These are phyloP conservation scores for Gardenia jasminoides DNA, from an alignment of 257 asterid species.

Conservation along the genomic window DNA sequence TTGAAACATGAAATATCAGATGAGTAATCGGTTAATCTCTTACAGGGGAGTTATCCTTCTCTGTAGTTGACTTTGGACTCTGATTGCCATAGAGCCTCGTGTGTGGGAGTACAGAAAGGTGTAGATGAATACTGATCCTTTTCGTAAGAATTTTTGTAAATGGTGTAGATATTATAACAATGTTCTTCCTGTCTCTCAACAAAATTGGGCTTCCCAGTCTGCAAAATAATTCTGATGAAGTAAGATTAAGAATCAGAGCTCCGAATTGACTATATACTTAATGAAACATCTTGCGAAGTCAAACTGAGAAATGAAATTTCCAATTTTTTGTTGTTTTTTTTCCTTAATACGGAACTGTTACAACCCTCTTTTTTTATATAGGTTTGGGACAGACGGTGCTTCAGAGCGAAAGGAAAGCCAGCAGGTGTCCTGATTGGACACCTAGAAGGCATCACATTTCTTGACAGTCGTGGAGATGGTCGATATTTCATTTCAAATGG, in stretches of 20 bases:
- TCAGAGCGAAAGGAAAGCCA: slow-evolving; percentile 59
- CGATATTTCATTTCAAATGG: slow-evolving; percentile 85
- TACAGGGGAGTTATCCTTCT: neutral
- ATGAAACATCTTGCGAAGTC: neutral
- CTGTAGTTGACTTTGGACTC: neutral
- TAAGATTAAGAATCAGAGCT: neutral
- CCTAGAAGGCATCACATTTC: slow-evolving; percentile 78
- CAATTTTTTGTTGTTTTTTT: neutral
- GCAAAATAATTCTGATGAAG: neutral
- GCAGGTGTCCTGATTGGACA: slow-evolving; percentile 82
- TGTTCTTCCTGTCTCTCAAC: neutral
- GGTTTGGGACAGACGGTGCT: slow-evolving; percentile 97
- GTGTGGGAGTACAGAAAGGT: neutral
- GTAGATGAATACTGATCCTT: neutral
- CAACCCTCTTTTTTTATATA: slow-evolving; percentile 21
- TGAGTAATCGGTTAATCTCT: neutral
- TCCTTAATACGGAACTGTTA: slow-evolving; percentile 7
- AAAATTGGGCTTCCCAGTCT: neutral
- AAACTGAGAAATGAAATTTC: slow-evolving; percentile 1
- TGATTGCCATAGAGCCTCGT: neutral
- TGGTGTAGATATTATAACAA: neutral
- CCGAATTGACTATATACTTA: neutral
- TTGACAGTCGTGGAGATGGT: slow-evolving; percentile 85
- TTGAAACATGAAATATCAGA: neutral
- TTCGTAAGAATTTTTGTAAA: neutral